Conservation (phyloP, 78 protist species). For the Pirum gemmata region DNA sequence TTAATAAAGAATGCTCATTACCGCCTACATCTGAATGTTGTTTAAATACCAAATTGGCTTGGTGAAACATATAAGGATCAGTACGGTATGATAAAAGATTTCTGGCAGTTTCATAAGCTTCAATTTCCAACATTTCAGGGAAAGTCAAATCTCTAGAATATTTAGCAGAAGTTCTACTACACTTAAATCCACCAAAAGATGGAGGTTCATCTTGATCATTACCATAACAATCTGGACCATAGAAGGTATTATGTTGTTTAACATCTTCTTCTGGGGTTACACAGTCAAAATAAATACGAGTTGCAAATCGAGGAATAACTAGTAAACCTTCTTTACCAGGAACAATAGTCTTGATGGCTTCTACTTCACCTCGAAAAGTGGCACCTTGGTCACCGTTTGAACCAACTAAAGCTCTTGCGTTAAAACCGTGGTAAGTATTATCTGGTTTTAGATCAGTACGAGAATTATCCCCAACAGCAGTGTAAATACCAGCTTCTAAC, state of each 20-base stretch:
- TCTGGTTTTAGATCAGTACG: slow-evolving; percentile 8
- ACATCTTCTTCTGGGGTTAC: slow-evolving; percentile 30
- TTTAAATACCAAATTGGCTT: slow-evolving; percentile 10
- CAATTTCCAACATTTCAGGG: slow-evolving; percentile 26
- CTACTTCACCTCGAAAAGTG: too few species aligned
- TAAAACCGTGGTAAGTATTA: slow-evolving; percentile 18
- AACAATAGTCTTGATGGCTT: too few species aligned
- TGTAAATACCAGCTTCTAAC: slow-evolving; percentile 9
- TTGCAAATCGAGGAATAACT: slow-evolving; percentile 29
- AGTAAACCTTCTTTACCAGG: slow-evolving; percentile 3
- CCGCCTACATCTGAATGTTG: not conserved
- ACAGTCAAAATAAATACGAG: slow-evolving; percentile 35
- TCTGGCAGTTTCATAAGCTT: not conserved
- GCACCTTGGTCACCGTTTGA: too few species aligned
- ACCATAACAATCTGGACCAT: too few species aligned
- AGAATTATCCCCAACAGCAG: slow-evolving; percentile 28
- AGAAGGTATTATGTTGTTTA: slow-evolving; percentile 19
- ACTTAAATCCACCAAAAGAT: too few species aligned
- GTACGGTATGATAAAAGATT: not conserved
- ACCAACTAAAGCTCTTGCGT: too few species aligned
- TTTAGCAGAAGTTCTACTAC: not conserved
- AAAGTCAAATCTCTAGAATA: slow-evolving; percentile 1
- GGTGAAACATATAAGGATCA: slow-evolving; percentile 41
- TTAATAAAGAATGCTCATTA: not conserved
- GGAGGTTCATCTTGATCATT: too few species aligned